These are phyloP conservation scores for Puccinia novopanici DNA, from an alignment of 1,284 basidiomycete species.

Conservation along the genomic window DNA sequence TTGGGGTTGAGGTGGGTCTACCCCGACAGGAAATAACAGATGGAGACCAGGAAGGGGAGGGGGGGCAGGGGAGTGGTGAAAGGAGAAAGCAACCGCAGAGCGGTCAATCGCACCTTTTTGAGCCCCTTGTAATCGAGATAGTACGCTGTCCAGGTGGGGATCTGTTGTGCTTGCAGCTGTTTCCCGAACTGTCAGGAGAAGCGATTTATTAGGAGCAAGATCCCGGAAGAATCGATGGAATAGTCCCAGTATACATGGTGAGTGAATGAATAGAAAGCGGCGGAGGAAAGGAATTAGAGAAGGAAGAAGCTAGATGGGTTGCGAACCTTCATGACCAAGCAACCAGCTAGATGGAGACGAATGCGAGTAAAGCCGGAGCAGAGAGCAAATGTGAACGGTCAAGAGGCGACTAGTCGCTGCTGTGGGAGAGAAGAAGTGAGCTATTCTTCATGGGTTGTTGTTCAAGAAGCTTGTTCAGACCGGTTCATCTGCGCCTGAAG, in stretches of 20 bases:
- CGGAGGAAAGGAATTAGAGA: background rate
- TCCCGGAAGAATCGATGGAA: background rate
- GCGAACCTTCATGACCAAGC: conserved; percentile 32
- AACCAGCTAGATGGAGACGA: no score
- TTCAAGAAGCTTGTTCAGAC: no score
- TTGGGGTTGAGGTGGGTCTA: conserved; percentile 39
- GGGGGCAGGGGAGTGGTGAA: background rate
- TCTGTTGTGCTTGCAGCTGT: conserved; percentile 92
- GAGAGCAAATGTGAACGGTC: no score
- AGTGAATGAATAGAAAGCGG: background rate
- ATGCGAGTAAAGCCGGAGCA: no score
- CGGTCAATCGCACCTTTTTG: conserved; percentile 66
- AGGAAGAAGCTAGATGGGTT: background rate
- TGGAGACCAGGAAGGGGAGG: conserved; percentile 8
- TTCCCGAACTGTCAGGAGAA: conserved; percentile 84
- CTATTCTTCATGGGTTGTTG: no score
- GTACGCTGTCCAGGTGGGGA: conserved; percentile 93
- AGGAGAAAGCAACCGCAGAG: conserved; percentile 1
- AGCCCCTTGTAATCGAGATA: conserved; percentile 98
- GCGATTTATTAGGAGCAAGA: background rate
- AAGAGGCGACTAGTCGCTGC: no score
- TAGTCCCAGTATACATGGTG: background rate
- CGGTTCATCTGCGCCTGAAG: no score
- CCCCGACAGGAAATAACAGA: conserved; percentile 23
- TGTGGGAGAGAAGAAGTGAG: no score